Conservation (phyloP, 495 filamentous ascomycete genomes). For the Tetracladium setigerum region DNA sequence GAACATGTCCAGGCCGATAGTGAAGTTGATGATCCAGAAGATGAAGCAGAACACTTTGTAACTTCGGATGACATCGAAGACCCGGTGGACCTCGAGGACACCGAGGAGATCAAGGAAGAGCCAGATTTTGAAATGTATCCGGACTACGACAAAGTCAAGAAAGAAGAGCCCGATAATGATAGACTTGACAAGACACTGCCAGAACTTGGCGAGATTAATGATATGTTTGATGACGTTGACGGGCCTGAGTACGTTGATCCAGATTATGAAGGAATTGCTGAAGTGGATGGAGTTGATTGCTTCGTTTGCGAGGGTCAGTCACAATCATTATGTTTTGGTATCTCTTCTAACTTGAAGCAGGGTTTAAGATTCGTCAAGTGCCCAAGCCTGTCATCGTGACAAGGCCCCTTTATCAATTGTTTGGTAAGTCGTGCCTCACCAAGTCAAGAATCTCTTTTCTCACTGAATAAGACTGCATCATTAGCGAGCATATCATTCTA, state of each 20-base stretch:
- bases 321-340: neutral
- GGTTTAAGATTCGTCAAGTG: conserved; percentile 21
- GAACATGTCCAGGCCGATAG: too few species aligned
- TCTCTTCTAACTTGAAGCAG: conserved; percentile 4
- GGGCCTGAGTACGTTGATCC: conserved; percentile 5
- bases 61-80: too few species aligned
- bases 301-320: conserved; percentile 19
- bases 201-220: neutral
- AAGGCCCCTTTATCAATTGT: conserved; percentile 5
- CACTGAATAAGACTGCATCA: conserved; percentile 22
- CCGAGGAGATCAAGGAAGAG: neutral
- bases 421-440: neutral
- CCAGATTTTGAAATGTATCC: neutral
- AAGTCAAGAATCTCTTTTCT: neutral
- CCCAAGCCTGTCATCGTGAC: conserved; percentile 8
- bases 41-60: too few species aligned
- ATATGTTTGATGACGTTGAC: conserved; percentile 20
- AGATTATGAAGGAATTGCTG: conserved; percentile 13
- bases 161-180: conserved; percentile 6
- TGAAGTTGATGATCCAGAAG: too few species aligned
- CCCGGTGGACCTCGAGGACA: neutral
- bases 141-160: conserved; percentile 2
- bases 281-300: conserved; percentile 13
- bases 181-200: neutral
- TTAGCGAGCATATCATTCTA: conserved; percentile 27